Evolutionary conservation across 257 asterid genomes (phyloP).

Genomic region (Oldenlandia corymbosa): DNA sequence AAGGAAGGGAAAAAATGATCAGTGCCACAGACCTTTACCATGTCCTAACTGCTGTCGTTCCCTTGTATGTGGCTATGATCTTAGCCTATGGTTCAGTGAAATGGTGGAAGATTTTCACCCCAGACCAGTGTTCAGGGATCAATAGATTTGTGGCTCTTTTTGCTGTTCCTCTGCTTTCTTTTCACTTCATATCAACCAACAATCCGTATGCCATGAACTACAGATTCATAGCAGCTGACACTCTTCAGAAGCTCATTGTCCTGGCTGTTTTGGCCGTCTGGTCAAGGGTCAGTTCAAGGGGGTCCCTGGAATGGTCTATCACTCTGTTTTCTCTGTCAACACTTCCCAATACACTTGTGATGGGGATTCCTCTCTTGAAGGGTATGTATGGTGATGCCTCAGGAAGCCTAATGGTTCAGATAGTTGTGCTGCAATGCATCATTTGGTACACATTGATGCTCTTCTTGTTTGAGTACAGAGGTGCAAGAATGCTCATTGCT

Average conservation of each 20-base stretch:
- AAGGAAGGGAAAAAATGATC: constrained; percentile 24
- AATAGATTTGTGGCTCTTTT: constrained; percentile 52
- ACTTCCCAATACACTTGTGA: constrained; percentile 44
- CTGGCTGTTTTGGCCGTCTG: constrained; percentile 34
- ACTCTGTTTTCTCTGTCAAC: constrained; percentile 43
- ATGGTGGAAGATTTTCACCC: constrained; percentile 49
- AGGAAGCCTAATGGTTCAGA: constrained; percentile 47
- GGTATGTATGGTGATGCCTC: constrained; percentile 47
- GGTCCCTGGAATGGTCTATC: constrained; percentile 46
- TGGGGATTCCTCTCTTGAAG: constrained; percentile 47
- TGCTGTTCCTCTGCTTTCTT: constrained; percentile 46
- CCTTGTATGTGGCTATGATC: constrained; percentile 46
- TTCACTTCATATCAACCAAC: constrained; percentile 42
- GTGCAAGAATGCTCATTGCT: constrained; percentile 43
- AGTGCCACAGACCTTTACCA: constrained; percentile 37
- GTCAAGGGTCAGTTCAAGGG: constrained; percentile 39
- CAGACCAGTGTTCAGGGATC: constrained; percentile 47
- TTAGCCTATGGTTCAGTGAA: constrained; percentile 46
- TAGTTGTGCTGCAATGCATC: constrained; percentile 46
- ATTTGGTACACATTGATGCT: constrained; percentile 51
- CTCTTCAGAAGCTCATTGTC: constrained; percentile 37
- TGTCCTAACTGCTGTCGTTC: constrained; percentile 50
- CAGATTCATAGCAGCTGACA: constrained; percentile 48
- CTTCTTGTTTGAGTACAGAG: constrained; percentile 45
- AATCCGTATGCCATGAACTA: constrained; percentile 49